phyloP scores from a whole-genome alignment of 345 rosid species.

The Arabidopsis arenosa region DNA sequence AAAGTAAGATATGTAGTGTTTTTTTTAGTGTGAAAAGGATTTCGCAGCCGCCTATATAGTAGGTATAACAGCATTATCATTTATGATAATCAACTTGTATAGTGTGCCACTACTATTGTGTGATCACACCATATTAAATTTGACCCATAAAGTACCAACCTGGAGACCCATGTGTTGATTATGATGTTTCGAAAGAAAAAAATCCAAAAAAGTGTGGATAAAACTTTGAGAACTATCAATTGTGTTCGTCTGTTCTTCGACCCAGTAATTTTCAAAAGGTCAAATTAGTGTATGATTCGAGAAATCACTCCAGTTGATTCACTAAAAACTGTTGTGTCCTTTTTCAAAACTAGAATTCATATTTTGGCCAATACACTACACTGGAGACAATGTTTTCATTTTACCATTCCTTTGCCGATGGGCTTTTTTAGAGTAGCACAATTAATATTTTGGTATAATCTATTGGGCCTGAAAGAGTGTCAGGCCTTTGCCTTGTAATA shows the following conservation, averaged over 20 bases:
- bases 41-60: slow-evolving; percentile 25
- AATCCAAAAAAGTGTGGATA: background rate
- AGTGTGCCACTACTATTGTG: slow-evolving; percentile 33
- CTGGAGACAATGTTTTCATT: background rate
- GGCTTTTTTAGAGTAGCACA: background rate
- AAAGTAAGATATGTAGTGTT: background rate
- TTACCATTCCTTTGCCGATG: background rate
- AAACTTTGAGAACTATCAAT: background rate
- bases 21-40: slow-evolving; percentile 20
- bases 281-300: slow-evolving; percentile 2
- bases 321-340: background rate
- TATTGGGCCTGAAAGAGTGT: slow-evolving; percentile 1
- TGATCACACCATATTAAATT: slow-evolving; percentile 17
- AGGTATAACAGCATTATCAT: slow-evolving; percentile 21
- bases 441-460: background rate
- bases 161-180: slow-evolving; percentile 9
- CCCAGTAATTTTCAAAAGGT: slow-evolving; percentile 1
- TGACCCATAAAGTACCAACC: slow-evolving; percentile 14
- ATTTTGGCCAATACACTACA: background rate
- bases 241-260: background rate
- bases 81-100: slow-evolving; percentile 10
- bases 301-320: background rate
- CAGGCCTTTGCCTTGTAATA: background rate
- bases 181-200: slow-evolving; percentile 7
- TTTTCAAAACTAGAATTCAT: background rate